Evolutionary conservation across 495 filamentous ascomycete genomes (phyloP).

Genomic region (Gamarada debralockiae): DNA sequence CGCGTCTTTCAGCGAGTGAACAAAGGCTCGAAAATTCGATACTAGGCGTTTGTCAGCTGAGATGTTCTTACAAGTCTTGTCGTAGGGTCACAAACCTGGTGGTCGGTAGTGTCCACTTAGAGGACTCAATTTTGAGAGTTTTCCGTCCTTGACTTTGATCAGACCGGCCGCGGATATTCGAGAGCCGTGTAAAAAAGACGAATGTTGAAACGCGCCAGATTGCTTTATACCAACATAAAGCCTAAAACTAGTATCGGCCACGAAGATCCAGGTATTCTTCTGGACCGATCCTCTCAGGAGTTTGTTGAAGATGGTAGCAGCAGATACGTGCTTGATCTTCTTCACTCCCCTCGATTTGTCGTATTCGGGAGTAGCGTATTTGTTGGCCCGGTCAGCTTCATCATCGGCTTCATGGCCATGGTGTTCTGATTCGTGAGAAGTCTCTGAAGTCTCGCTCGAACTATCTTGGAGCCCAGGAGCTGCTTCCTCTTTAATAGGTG

Average conservation of each 20-base stretch:
- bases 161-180: slow-evolving; percentile 80
- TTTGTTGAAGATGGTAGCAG: slow-evolving; percentile 65
- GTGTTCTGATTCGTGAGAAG: slow-evolving; percentile 4
- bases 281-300: slow-evolving; percentile 65
- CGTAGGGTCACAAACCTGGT: slow-evolving; percentile 34
- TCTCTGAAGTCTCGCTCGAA: neutral
- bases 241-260: slow-evolving; percentile 79
- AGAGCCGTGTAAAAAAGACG: slow-evolving; percentile 77
- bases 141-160: slow-evolving; percentile 79
- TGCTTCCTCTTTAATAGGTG: slow-evolving; percentile 15
- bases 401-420: slow-evolving; percentile 5
- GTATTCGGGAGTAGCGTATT: slow-evolving; percentile 51
- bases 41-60: slow-evolving; percentile 24
- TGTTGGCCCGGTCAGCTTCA: slow-evolving; percentile 35
- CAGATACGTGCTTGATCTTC: slow-evolving; percentile 64
- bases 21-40: slow-evolving; percentile 75
- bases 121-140: slow-evolving; percentile 51
- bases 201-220: slow-evolving; percentile 85
- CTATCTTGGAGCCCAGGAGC: slow-evolving; percentile 11
- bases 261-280: slow-evolving; percentile 89
- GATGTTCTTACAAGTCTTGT: neutral
- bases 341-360: slow-evolving; percentile 52
- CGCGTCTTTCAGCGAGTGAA: slow-evolving; percentile 63
- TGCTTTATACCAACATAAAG: slow-evolving; percentile 88
- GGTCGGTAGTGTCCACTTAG: slow-evolving; percentile 86